Base-by-base conservation (phyloP, 352 stramenopile species). In the Phytopythium kandeliae region DNA sequence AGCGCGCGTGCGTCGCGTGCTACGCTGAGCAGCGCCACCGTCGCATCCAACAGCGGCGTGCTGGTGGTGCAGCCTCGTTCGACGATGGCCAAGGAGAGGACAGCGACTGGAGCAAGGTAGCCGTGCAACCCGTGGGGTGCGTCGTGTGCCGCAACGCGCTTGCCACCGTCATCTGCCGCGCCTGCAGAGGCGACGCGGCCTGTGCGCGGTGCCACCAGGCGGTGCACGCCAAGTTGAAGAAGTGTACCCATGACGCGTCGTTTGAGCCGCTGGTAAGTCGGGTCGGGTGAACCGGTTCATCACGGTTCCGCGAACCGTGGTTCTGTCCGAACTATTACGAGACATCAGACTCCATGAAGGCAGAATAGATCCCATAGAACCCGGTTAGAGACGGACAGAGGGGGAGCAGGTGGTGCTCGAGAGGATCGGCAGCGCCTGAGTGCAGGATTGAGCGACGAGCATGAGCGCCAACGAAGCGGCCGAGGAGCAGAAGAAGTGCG, bases 401-500 rank as follows among this genome's bases (percentile, higher is more conserved):
- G 3, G 19, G 11, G 2, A 2, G 1, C 0, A 5, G 11, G 31
- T 13, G 4, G 25, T 45, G 16, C 15, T 4, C 28, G 28, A 17
- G 45, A 38, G 45, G 45, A 51, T 51, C 45, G 7, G 30, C n/a
- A 30, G 17, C 43, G 36, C 8, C 19, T 36, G 24, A 24, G n/a
- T 6, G 26, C 1, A n/a, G 40, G 16, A 8, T 5, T 10, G 1
- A 11, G n/a, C 45, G 45, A 51, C 26, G 0, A 51, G 13, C 28
- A 79, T 75, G 66, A 76, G 57, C 56, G 33, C 45, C 22, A 67
- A 75, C 44, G 71, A 82, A 62, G 67, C 65, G 35, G 74, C 74
- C 31, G 74, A 86, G 54, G 67, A 69, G 69, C 74, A 86, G 59
- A 86, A 86, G 69, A 65, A 71, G 74, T 86, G 45, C 50, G 66